phyloP scores from a whole-genome alignment of 108 stramenopile genomes.

The Craspedostauros australis region DNA sequence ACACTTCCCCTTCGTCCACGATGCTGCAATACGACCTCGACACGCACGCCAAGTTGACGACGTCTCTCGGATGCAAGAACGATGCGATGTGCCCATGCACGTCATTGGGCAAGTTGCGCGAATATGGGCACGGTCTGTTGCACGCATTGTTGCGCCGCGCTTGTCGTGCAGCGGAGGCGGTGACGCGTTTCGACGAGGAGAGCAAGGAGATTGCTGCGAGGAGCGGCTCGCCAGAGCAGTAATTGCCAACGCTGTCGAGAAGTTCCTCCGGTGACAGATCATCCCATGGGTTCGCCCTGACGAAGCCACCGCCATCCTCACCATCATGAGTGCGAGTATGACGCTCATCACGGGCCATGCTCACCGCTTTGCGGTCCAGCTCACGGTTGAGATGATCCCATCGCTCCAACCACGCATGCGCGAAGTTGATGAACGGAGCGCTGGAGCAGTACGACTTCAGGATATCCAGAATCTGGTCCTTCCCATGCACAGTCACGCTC shows the following conservation, averaged over 20 bases:
- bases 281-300: too few species aligned
- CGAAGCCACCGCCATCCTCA: not conserved
- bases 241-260: constrained; percentile 23
- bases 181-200: not conserved
- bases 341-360: too few species aligned
- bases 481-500: not conserved
- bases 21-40: constrained; percentile 14
- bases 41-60: constrained; percentile 54
- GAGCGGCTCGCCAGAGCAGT: constrained; percentile 18
- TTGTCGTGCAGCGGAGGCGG: not conserved
- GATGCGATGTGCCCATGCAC: constrained; percentile 59
- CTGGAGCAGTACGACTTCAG: constrained; percentile 15
- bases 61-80: constrained; percentile 62
- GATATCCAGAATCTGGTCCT: not conserved
- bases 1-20: constrained; percentile 18
- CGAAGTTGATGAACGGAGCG: constrained; percentile 12
- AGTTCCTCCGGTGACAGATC: constrained; percentile 11
- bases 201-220: constrained; percentile 7
- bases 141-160: not conserved
- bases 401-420: constrained; percentile 11
- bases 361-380: too few species aligned
- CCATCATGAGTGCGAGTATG: too few species aligned
- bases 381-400: constrained; percentile 1
- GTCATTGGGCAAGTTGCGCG: constrained; percentile 42
- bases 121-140: constrained; percentile 2